Evolutionary conservation across 768 basidiomycete genomes (phyloP), one percentile per base, ranked within the genome.

Genomic region (Grammothele lineata): DNA sequence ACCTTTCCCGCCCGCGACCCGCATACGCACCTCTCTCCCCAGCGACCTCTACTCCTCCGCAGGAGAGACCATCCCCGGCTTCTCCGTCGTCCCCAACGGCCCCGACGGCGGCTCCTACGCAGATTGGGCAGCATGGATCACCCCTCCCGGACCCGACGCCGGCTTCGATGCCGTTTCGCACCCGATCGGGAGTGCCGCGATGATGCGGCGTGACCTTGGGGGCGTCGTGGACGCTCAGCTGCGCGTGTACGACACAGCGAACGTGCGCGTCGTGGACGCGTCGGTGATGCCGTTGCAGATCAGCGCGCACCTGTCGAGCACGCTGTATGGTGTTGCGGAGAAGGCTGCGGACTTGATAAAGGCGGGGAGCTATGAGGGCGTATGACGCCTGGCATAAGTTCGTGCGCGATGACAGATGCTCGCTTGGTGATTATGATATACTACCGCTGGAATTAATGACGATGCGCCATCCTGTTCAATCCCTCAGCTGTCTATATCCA

Each of bases 181-280:
- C 57, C 75, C 74, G 3, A 64, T 76, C 35, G 74, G 73, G 3
- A 77, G 75, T 4, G 70, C 58, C 10, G 54, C 62, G 14, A 67
- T 67, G 66, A 59, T 64, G 58, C 51, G 50, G 15, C 57, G 59
- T n/a, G 51, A 43, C n/a, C 57, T 60, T 14, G 66, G 66, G 23
- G 65, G 66, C 37, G 79, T 83, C 24, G 78, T 81, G 27, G 71
- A 77, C 56, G 65, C 71, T 36, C 63, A 72, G 21, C 64, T 83
- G 19, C 63, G 63, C 43, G 78, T 81, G 1, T 77, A 81, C 57
- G 80, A 78, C 17, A 56, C 67, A 17, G 58, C 66, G 30, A 81
- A 81, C 59, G 59, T 81, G 26, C 70, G 81, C 49, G 79, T 83
- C 25, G 70, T 71, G 15, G 78, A 80, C 54, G 66, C 77, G 11